Conservation (phyloP, 2,329 filamentous ascomycete species). For the Claviceps arundinis region DNA sequence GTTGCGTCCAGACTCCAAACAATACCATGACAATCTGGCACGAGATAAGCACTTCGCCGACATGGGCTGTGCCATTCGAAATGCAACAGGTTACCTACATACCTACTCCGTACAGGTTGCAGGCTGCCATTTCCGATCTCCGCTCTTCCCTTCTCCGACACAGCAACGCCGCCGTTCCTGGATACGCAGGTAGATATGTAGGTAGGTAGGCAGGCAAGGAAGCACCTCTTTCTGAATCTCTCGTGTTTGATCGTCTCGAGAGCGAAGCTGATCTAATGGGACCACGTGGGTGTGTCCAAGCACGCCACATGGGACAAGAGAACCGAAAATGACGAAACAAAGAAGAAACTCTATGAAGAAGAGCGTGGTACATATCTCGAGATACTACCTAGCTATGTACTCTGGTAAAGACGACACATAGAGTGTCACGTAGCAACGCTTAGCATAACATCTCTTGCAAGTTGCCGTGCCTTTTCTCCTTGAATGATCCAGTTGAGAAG, state of each 20-base stretch:
- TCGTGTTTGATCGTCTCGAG: background rate
- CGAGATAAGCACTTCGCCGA: background rate
- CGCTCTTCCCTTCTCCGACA: background rate
- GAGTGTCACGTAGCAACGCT: background rate
- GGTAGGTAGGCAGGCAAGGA: background rate
- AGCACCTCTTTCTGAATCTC: background rate
- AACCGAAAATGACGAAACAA: background rate
- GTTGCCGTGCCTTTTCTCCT: background rate
- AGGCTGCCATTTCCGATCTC: background rate
- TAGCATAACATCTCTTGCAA: background rate
- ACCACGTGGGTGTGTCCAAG: background rate
- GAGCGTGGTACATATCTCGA: background rate
- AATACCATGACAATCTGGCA: background rate
- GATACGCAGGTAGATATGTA: background rate
- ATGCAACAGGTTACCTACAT: constrained; percentile 2
- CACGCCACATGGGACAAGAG: background rate
- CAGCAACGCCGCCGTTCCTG: background rate
- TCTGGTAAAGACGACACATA: too few species aligned
- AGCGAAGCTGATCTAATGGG: background rate
- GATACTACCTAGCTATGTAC: background rate
- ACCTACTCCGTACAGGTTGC: too few species aligned
- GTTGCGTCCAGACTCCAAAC: background rate
- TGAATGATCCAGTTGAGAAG: background rate
- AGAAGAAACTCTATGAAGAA: background rate
- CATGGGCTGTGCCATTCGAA: background rate